Base-by-base conservation (phyloP, 805 yeast species). In the Hagleromyces aurorensis region DNA sequence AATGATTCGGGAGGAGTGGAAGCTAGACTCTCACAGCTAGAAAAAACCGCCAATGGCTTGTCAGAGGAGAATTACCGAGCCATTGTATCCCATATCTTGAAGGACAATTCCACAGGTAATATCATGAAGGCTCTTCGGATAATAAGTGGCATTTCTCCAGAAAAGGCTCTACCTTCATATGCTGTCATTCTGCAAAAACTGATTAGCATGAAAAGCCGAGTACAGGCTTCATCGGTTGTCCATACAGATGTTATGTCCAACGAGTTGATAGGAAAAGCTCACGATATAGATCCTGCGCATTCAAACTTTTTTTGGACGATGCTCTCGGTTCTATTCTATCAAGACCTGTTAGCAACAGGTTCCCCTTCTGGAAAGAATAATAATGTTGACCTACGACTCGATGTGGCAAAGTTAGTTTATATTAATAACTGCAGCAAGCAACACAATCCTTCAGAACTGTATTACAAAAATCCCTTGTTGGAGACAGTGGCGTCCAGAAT, bases 1-100 rank as follows among this genome's bases (percentile, higher is more conserved):
- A 40, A 44, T n/a, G 55, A 51, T 24, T 41, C 53, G 10, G 33
- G 31, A 8, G 52, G 55, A 27, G 55, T 52, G 6, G 50, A 52
- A 23, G 31, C 37, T 11, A 44, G 45, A 3, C 28, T 50, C 6
- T 43, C 39, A 23, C 44, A 44, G 20, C 52, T 52, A 9, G 34
- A 21, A 1, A 43, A 39, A 1, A 33, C 25, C n/a, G 41, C 37
- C 26, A 49, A 46, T 4, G 25, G 28, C 10, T 34, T 43, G 10
- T 46, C 52, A 2, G 32, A 38, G 13, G 43, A 42, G 8, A 41
- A 48, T 29, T 45, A 46, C 19, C 39, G 37, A 19, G 43, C 49
- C 1, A 40, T 53, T 6, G 32, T 46, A 5, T 18, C 38, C 4
- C 44, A 50, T 26, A 16, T 52, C 7, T 13, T 52, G 1, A 32